Evolutionary conservation across 306 rosid genomes (phyloP).

Genomic region (Boehmeria nivea): DNA sequence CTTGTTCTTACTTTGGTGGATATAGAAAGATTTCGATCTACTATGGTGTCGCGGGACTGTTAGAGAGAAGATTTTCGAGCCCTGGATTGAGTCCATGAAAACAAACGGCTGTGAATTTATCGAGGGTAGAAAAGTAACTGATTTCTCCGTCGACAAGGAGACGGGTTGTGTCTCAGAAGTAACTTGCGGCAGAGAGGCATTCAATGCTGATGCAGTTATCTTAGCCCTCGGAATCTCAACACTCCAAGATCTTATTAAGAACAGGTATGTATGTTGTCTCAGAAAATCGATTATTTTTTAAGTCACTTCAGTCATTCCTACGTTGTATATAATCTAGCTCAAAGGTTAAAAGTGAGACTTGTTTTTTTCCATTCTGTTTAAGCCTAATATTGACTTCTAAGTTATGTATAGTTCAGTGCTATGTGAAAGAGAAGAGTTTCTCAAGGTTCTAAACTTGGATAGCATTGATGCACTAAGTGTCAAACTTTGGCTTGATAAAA

Average conservation of each 20-base stretch:
- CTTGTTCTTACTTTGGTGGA: too few relatives aligned
- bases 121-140: slow-evolving; percentile 32
- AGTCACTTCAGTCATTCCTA: too few relatives aligned
- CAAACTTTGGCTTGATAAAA: slow-evolving; percentile 41
- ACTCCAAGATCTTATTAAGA: slow-evolving; percentile 40
- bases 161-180: slow-evolving; percentile 37
- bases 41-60: slow-evolving; percentile 44
- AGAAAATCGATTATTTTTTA: too few relatives aligned
- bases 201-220: slow-evolving; percentile 47
- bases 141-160: slow-evolving; percentile 31
- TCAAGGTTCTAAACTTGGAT: slow-evolving; percentile 47
- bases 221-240: slow-evolving; percentile 41
- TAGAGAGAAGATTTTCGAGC: slow-evolving; percentile 38
- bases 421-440: slow-evolving; percentile 45
- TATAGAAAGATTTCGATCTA: slow-evolving; percentile 49
- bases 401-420: slow-evolving; percentile 48
- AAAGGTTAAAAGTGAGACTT: too few relatives aligned
- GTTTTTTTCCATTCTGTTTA: slow-evolving; percentile 18
- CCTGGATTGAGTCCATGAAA: slow-evolving; percentile 44
- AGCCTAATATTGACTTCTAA: slow-evolving; percentile 14
- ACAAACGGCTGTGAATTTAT: slow-evolving; percentile 41
- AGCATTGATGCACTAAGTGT: slow-evolving; percentile 47
- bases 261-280: slow-evolving; percentile 28
- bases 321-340: too few relatives aligned
- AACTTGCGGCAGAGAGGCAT: slow-evolving; percentile 27